A percentile compares a stretch with the other conserved stretches of the same genome.
phyloP scores from a whole-genome alignment of 108 stramenopile genomes.

The Schizochytrium sp. region DNA sequence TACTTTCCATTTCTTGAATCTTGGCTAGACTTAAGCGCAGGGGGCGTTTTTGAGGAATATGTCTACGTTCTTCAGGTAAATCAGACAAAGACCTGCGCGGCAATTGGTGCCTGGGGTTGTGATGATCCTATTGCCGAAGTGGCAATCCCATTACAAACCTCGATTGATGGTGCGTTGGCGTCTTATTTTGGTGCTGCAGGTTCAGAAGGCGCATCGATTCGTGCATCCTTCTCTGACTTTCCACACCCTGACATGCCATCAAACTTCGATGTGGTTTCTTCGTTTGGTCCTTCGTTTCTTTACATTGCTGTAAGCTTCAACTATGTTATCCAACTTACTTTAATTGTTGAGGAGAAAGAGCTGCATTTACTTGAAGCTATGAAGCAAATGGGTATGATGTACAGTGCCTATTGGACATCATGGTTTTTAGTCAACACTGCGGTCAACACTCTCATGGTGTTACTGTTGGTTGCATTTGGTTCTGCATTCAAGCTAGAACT shows the following conservation, averaged over 20 bases:
- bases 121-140: not conserved
- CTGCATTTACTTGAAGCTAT: slow-evolving; percentile 46
- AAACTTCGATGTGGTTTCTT: slow-evolving; percentile 14
- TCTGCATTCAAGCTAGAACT: slow-evolving; percentile 20
- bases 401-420: slow-evolving; percentile 30
- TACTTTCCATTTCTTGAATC: slow-evolving; percentile 5
- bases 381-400: slow-evolving; percentile 54
- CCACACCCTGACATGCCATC: slow-evolving; percentile 50
- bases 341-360: slow-evolving; percentile 55
- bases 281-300: slow-evolving; percentile 32
- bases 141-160: not conserved
- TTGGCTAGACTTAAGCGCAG: not conserved
- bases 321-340: slow-evolving; percentile 56
- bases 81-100: not conserved
- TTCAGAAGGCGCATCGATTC: not conserved
- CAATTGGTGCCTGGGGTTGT: slow-evolving; percentile 11
- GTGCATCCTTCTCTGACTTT: slow-evolving; percentile 50
- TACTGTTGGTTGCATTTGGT: not conserved
- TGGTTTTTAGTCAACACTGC: slow-evolving; percentile 36
- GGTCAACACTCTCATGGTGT: slow-evolving; percentile 46
- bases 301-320: slow-evolving; percentile 52
- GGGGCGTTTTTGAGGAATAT: not conserved
- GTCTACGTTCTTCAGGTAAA: slow-evolving; percentile 2
- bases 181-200: not conserved
- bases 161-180: slow-evolving; percentile 9